phyloP scores from a whole-genome alignment of 176 grass and related monocot species.

The Oryza meyeriana region DNA sequence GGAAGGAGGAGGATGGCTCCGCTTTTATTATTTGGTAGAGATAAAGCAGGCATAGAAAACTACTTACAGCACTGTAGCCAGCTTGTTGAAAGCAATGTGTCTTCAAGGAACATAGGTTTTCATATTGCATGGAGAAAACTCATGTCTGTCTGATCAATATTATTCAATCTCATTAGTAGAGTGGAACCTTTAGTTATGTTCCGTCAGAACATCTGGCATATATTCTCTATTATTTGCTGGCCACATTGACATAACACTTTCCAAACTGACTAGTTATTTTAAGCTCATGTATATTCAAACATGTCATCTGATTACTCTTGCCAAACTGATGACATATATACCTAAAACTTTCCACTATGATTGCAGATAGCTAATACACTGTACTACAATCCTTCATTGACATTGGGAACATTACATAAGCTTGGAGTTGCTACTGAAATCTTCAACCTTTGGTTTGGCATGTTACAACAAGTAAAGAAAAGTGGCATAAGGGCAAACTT shows the following conservation, averaged over 20 bases:
- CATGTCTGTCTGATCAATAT: neutral
- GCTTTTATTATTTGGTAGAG: neutral
- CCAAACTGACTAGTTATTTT: neutral
- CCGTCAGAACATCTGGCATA: neutral
- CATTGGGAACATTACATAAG: conserved; percentile 65
- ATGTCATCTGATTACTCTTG: neutral
- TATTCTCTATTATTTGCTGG: neutral
- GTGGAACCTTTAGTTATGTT: neutral
- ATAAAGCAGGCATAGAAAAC: neutral
- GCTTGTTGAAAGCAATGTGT: neutral
- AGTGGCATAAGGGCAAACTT: conserved; percentile 69
- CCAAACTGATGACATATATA: neutral
- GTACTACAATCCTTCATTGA: conserved; percentile 83
- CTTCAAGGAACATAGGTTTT: neutral
- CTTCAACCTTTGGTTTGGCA: conserved; percentile 88
- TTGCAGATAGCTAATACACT: conserved; percentile 80
- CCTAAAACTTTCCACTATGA: neutral
- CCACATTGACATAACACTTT: neutral
- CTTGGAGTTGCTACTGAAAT: conserved; percentile 79
- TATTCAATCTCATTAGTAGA: neutral
- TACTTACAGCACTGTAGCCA: neutral
- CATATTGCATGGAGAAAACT: conserved; percentile 1
- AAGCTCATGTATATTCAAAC: neutral
- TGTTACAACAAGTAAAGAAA: conserved; percentile 84
- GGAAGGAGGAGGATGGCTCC: no score